Evolutionary conservation across 495 filamentous ascomycete genomes (phyloP), one percentile per base, ranked within the genome.

Genomic region (Neohortaea acidophila): DNA sequence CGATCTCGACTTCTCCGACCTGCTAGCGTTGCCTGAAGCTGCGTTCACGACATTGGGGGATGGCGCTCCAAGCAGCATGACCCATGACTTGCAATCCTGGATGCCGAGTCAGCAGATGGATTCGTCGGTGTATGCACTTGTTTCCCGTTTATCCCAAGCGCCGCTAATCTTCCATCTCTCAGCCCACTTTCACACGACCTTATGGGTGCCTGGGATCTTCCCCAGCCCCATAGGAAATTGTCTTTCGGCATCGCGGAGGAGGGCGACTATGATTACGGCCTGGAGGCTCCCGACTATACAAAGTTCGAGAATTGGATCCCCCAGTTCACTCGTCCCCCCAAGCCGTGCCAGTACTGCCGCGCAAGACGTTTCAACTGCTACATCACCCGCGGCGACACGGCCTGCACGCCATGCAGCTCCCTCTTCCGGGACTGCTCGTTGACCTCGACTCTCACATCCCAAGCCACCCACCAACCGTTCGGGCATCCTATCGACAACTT

Each of bases 331-430:
- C 59, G 58, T 23, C 64, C 72, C 19, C 60, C 65, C 33, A 59
- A 64, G 17, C 70, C 79, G 30, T 91, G 82, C 59, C 68, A 75
- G 19, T 77, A 84, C 45, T 91, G 83, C 55, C 63, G 67, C 23
- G 57, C 65, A 10, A 73, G 70, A 58, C 65, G 73, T 17, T 70
- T 85, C 39, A 68, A 84, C 44, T 91, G 82, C 64, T 84, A 84
- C 57, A 61, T 79, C 27, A 68, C 68, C 24, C 68, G 80, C 53
- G 77, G 78, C 59, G 65, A 71, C 47, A 70, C 68, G 38, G 71
- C 69, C 19, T 91, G 83, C 58, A 84, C 79, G 2, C 76, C 77
- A 45, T 91, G 83, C 52, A 75, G 79, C 45, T 79, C 79, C 17
- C 64, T 87, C 13, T 80, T 72, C 29, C 69, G 77, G 30, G 67